Evolutionary conservation across 345 rosid species (phyloP), one percentile per base, ranked within the genome.

Genomic region (Lepidium didymum): DNA sequence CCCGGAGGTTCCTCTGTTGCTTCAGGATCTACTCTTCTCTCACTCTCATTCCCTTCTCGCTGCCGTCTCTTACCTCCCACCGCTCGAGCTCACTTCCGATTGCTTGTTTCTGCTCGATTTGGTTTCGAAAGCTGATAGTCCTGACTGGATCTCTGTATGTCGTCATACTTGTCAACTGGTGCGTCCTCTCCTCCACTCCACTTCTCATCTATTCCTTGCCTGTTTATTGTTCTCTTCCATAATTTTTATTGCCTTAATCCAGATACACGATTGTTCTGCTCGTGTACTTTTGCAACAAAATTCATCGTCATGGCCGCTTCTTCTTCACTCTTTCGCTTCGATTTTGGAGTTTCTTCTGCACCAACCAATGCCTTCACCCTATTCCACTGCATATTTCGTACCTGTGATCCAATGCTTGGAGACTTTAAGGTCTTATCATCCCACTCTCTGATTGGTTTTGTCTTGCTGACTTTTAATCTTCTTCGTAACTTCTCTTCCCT

Each of bases 71-170:
- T 70, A 76, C 73, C 87, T 93, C 73, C 85, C 96, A 74, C 78
- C 87, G 27, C 83, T 81, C 70, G 97, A 93, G 85, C 97, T 90
- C 50, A 42, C 49, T 61, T 87, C 87, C 15, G 98, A 93, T 81
- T 66, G 87, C 73, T 60, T 87, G 61, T 80, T 93, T 67, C 85
- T 90, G 60, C 53, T 88, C 62, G 92, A 90, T 75, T 69, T 88
- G 77, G 84, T 80, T 62, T 80, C 81, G 19, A 70, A 64, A 70
- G 72, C 79, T 64, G 81, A 74, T 82, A 69, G 78, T 57, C 75
- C 71, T 6, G 64, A 52, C 3, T 73, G 73, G 77, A 40, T 69
- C 53, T 51, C 74, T 8, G 61, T 75, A 19, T 76, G 77, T 65
- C 76, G 85, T 36, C 82, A 69, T 64, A 65, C 83, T 77, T 76